Conservation (phyloP, 1,284 basidiomycete species). For the Melampsora americana region DNA sequence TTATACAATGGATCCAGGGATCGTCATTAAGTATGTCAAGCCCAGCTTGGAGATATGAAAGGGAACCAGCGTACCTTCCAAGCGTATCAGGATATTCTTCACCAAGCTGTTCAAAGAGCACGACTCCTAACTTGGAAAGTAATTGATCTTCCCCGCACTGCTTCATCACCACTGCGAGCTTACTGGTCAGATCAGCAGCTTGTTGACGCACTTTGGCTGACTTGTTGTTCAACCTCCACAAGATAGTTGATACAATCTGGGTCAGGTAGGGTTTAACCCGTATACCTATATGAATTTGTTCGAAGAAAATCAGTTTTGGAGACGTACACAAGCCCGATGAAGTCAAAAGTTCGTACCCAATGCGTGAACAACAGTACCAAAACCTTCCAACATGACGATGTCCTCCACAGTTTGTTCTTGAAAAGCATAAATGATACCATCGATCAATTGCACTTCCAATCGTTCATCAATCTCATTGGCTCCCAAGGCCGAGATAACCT, state of each 20-base stretch:
- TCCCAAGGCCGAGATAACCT: conserved; percentile 85
- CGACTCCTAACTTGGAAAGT: conserved; percentile 91
- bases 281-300: conserved; percentile 61
- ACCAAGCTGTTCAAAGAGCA: conserved; percentile 96
- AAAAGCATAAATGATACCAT: conserved; percentile 99
- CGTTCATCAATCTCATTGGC: conserved; percentile 96
- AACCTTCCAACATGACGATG: conserved; percentile 97
- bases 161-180: conserved; percentile 95
- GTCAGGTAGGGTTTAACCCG: conserved; percentile 99
- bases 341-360: conserved; percentile 59
- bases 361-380: conserved; percentile 93
- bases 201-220: conserved; percentile 98
- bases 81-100: conserved; percentile 99
- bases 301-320: conserved; percentile 4
- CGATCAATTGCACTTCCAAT: conserved; percentile 86
- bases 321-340: neutral
- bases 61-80: conserved; percentile 60
- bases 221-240: conserved; percentile 99
- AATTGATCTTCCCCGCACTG: conserved; percentile 95
- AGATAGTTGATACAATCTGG: conserved; percentile 98
- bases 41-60: neutral
- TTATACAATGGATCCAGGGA: neutral
- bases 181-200: conserved; percentile 91
- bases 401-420: conserved; percentile 99
- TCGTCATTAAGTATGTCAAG: neutral